Conservation (phyloP, 2,329 filamentous ascomycete species). For the Capronia coronata region DNA sequence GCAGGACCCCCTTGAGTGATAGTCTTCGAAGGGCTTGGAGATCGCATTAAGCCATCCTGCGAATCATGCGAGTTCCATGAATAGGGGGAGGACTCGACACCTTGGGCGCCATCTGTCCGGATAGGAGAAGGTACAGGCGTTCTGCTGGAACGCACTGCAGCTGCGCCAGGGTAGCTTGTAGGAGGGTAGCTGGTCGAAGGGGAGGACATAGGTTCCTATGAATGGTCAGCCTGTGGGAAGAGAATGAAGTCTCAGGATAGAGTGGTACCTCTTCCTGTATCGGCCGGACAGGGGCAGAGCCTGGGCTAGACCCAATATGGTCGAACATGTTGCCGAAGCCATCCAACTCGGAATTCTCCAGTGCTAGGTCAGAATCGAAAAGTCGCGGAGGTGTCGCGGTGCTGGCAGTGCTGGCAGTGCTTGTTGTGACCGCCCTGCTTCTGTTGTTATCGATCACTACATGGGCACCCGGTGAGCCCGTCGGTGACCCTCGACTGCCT, state of each 20-base stretch:
- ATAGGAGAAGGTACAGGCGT: slow-evolving; percentile 38
- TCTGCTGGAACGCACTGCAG: slow-evolving; percentile 6
- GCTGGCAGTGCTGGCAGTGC: slow-evolving; percentile 44
- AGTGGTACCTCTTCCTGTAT: slow-evolving; percentile 27
- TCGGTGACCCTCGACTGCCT: slow-evolving; percentile 32
- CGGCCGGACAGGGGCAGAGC: slow-evolving; percentile 16
- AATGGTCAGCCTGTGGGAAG: not conserved
- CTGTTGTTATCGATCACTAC: slow-evolving; percentile 29
- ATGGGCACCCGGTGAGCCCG: slow-evolving; percentile 19
- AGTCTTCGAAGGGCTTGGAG: slow-evolving; percentile 33
- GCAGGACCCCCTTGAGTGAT: slow-evolving; percentile 27
- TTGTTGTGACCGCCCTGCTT: slow-evolving; percentile 43
- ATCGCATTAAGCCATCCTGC: slow-evolving; percentile 44
- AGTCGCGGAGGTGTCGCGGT: slow-evolving; percentile 48
- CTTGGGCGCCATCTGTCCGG: slow-evolving; percentile 39
- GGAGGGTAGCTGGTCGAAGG: slow-evolving; percentile 21
- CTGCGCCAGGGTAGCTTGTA: slow-evolving; percentile 13
- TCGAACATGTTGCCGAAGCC: slow-evolving; percentile 51
- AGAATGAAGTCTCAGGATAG: slow-evolving; percentile 5
- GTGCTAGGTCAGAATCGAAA: slow-evolving; percentile 39
- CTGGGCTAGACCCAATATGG: slow-evolving; percentile 35
- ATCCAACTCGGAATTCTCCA: slow-evolving; percentile 37
- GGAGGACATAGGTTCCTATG: slow-evolving; percentile 9
- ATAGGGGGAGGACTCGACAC: slow-evolving; percentile 45
- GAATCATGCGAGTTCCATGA: slow-evolving; percentile 50